Evolutionary conservation across 768 basidiomycete genomes (phyloP).

Genomic region (Russula brevipes): DNA sequence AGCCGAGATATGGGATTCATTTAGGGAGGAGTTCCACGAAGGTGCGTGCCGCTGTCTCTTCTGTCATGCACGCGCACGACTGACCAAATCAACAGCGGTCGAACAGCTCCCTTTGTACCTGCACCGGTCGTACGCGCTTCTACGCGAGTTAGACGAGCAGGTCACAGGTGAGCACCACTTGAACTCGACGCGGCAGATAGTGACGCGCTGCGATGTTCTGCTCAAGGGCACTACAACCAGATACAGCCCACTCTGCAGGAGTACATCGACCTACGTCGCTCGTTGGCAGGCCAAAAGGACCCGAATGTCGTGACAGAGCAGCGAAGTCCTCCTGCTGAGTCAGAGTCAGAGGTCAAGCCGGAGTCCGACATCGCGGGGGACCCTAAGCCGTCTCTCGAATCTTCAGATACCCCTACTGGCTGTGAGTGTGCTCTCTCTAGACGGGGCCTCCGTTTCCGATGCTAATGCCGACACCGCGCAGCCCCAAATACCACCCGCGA

Average conservation of each 20-base stretch:
- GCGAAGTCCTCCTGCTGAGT: not conserved
- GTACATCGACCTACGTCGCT: slow-evolving; percentile 18
- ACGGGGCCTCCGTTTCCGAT: not conserved
- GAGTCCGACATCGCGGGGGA: not conserved
- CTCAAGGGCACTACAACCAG: slow-evolving; percentile 16
- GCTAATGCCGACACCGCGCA: not conserved
- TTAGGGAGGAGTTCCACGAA: slow-evolving; percentile 24
- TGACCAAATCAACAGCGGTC: slow-evolving; percentile 10
- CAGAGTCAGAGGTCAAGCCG: not conserved
- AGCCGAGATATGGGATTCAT: slow-evolving; percentile 19
- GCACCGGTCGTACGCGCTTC: slow-evolving; percentile 22
- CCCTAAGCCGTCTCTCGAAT: not conserved
- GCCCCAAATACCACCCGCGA: slow-evolving; percentile 1
- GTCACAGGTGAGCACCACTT: slow-evolving; percentile 15
- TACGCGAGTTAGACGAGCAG: slow-evolving; percentile 23
- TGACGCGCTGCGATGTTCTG: not conserved
- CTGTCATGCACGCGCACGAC: not conserved
- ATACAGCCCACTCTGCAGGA: slow-evolving; percentile 16
- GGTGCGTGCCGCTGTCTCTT: not conserved
- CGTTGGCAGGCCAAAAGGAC: slow-evolving; percentile 1
- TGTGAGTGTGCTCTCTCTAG: not conserved
- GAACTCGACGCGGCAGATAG: no score
- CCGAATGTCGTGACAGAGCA: not conserved
- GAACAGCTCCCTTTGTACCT: slow-evolving; percentile 25
- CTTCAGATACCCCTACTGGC: not conserved